A percentile compares a stretch with the other conserved stretches of the same genome.
Evolutionary conservation across 352 stramenopile species (phyloP).

Genomic region (Phytophthora meadii): DNA sequence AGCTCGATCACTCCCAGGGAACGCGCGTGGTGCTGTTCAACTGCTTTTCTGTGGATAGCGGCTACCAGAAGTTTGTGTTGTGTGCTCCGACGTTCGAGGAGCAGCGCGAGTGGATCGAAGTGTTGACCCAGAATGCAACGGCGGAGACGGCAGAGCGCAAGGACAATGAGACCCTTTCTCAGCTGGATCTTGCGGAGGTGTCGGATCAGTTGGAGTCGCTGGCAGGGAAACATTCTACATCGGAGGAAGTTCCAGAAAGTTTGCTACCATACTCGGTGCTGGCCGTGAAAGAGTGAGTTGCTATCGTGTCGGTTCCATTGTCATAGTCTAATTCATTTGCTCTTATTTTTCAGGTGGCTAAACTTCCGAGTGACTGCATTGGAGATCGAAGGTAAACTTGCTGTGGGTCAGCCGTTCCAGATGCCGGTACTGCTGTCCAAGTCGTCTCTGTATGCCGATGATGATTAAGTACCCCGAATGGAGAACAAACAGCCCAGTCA

Average conservation of each 20-base stretch:
- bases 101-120: conserved; percentile 90
- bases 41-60: conserved; percentile 87
- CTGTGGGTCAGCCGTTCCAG: conserved; percentile 74
- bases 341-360: conserved; percentile 66
- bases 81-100: conserved; percentile 88
- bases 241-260: conserved; percentile 69
- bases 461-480: conserved; percentile 58
- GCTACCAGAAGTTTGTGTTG: conserved; percentile 84
- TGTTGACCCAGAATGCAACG: conserved; percentile 85
- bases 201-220: conserved; percentile 81
- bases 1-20: conserved; percentile 89
- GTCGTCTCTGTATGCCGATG: conserved; percentile 86
- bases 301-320: not conserved
- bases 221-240: conserved; percentile 76
- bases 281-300: conserved; percentile 88
- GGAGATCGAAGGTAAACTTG: conserved; percentile 88
- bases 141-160: conserved; percentile 83
- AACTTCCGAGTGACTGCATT: conserved; percentile 86
- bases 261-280: conserved; percentile 83
- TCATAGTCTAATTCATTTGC: conserved; percentile 15
- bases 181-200: conserved; percentile 79
- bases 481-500: not conserved
- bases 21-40: conserved; percentile 87
- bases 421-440: conserved; percentile 90
- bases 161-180: conserved; percentile 72